A percentile compares a stretch with the other conserved stretches of the same genome.
Evolutionary conservation across 331 rosid species (phyloP).

Genomic region (Malus hybrid): DNA sequence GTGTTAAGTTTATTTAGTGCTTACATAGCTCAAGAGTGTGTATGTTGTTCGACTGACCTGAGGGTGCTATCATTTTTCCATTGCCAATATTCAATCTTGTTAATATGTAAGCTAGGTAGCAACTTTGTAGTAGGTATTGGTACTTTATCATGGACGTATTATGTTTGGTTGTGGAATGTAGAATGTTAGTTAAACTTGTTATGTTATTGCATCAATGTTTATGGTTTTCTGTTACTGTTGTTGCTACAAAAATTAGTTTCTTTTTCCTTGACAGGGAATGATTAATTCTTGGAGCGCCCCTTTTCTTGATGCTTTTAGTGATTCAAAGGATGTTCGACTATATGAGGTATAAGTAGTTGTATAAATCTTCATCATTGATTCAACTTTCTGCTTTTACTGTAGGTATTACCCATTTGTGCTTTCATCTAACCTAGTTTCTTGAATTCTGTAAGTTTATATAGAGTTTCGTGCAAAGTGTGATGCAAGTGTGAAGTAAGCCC

Average conservation of each 20-base stretch:
- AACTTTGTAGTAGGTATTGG: background rate
- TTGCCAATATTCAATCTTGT: background rate
- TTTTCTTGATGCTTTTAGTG: conserved; percentile 44
- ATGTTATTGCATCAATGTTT: background rate
- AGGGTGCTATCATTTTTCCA: background rate
- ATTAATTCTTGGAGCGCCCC: conserved; percentile 71
- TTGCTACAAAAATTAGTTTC: conserved; percentile 4
- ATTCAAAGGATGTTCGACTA: conserved; percentile 46
- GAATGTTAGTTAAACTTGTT: background rate
- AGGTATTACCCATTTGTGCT: background rate
- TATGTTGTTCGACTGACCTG: background rate
- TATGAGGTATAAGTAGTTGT: conserved; percentile 44
- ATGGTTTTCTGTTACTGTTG: background rate
- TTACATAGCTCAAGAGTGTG: background rate
- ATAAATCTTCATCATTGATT: background rate
- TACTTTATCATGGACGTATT: background rate
- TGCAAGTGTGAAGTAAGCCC: background rate
- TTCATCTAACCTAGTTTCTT: background rate
- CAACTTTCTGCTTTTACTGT: background rate
- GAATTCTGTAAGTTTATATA: background rate
- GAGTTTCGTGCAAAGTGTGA: background rate
- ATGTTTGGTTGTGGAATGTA: background rate
- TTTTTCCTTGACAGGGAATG: conserved; percentile 54
- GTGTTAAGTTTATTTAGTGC: background rate
- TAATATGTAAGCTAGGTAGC: background rate